Conservation (phyloP, 2,329 filamentous ascomycete genomes). For the Diaporthe vaccinii region DNA sequence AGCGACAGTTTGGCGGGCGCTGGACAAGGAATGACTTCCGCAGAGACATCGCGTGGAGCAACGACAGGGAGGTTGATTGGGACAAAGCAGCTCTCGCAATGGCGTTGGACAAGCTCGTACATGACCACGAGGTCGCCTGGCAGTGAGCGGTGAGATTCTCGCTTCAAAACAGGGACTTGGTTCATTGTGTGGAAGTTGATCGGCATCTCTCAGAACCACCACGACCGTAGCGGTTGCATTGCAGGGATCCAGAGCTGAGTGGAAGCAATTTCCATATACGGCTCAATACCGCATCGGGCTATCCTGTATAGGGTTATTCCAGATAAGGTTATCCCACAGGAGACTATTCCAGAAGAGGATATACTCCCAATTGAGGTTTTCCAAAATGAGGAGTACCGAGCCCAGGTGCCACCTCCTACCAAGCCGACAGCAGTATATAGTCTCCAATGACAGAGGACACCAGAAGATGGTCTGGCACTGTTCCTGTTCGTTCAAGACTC, state of each 20-base stretch:
- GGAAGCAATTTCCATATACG: neutral
- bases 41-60: neutral
- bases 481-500: neutral
- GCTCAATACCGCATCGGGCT: neutral
- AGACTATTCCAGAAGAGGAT: neutral
- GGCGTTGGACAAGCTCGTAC: neutral
- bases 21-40: neutral
- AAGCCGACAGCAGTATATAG: too few species aligned
- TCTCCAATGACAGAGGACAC: too few species aligned
- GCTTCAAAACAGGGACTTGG: neutral
- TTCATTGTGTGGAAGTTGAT: neutral
- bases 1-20: neutral
- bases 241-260: neutral
- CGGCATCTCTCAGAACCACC: too few species aligned
- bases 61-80: neutral
- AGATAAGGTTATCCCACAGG: neutral
- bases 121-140: neutral
- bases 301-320: neutral
- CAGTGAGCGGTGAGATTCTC: neutral
- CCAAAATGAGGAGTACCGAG: neutral
- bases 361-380: neutral
- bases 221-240: neutral
- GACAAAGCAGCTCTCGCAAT: neutral
- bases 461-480: neutral
- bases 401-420: too few species aligned